Percentiles rank a stretch among this genome's conserved stretches.
phyloP scores from a whole-genome alignment of 2,329 filamentous ascomycete genomes.

The Penicillium fuscoglaucum region DNA sequence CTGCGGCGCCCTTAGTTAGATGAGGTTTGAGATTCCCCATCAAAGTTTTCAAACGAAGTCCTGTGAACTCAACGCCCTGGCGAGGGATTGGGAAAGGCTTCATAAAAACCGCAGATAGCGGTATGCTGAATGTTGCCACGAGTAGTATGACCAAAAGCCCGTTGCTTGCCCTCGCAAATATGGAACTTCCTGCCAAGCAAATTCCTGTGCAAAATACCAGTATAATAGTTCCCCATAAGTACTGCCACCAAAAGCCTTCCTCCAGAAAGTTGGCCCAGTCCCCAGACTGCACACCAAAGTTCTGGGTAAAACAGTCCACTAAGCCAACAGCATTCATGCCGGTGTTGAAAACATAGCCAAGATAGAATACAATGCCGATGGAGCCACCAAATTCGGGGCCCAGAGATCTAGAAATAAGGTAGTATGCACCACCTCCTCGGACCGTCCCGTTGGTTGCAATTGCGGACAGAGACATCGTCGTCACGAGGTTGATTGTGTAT shows the following conservation, averaged over 20 bases:
- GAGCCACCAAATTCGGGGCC: slow-evolving; percentile 88
- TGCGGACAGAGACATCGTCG: slow-evolving; percentile 80
- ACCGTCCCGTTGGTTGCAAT: slow-evolving; percentile 90
- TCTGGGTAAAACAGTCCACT: slow-evolving; percentile 76
- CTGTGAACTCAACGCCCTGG: slow-evolving; percentile 73
- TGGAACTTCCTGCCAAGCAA: slow-evolving; percentile 75
- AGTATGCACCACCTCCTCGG: slow-evolving; percentile 83
- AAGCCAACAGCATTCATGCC: slow-evolving; percentile 85
- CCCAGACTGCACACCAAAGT: slow-evolving; percentile 62
- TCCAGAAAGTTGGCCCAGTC: slow-evolving; percentile 62
- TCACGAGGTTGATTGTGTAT: slow-evolving; percentile 81
- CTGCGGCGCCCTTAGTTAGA: slow-evolving; percentile 62
- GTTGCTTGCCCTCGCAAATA: slow-evolving; percentile 80
- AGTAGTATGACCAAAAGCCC: slow-evolving; percentile 69
- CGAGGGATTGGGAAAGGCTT: slow-evolving; percentile 65
- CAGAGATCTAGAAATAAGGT: slow-evolving; percentile 79
- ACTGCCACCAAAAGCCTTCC: slow-evolving; percentile 73
- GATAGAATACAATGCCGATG: slow-evolving; percentile 83
- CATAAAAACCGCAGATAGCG: slow-evolving; percentile 69
- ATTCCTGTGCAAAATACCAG: slow-evolving; percentile 71
- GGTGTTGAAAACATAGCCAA: slow-evolving; percentile 86
- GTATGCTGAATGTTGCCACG: slow-evolving; percentile 76
- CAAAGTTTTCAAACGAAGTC: slow-evolving; percentile 69
- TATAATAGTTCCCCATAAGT: slow-evolving; percentile 71
- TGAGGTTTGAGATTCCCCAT: slow-evolving; percentile 70